Conservation (phyloP, 2,329 filamentous ascomycete genomes). For the Diplodia seriata region DNA sequence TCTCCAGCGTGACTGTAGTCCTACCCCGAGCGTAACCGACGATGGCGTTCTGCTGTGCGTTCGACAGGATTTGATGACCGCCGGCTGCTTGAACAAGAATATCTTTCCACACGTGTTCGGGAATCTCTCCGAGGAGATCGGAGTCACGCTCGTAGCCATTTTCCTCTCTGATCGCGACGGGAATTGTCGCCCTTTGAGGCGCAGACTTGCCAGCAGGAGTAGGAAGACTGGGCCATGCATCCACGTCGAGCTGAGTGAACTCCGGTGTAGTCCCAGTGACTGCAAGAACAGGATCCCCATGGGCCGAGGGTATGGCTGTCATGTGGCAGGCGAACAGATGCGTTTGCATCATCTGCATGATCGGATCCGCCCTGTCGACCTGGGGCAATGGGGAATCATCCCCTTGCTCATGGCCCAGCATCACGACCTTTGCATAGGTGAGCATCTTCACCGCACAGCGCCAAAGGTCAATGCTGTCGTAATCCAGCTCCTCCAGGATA, state of each 20-base stretch:
- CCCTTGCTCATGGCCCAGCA: slow-evolving; percentile 31
- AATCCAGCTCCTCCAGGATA: slow-evolving; percentile 44
- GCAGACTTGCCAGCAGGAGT: background rate
- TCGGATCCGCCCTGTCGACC: slow-evolving; percentile 26
- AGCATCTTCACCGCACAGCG: slow-evolving; percentile 44
- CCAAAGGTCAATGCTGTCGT: slow-evolving; percentile 49
- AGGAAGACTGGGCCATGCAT: background rate
- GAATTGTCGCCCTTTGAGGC: slow-evolving; percentile 2
- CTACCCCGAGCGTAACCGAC: slow-evolving; percentile 46
- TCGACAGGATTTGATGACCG: slow-evolving; percentile 41
- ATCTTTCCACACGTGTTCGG: slow-evolving; percentile 41
- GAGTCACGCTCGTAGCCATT: slow-evolving; percentile 35
- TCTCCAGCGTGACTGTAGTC: slow-evolving; percentile 32
- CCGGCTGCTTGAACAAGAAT: slow-evolving; percentile 41
- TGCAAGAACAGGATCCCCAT: background rate
- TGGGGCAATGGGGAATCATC: slow-evolving; percentile 16
- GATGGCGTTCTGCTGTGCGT: slow-evolving; percentile 42
- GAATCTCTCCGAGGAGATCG: slow-evolving; percentile 40
- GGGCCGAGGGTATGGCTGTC: background rate
- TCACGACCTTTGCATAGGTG: slow-evolving; percentile 41
- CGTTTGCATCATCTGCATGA: slow-evolving; percentile 26
- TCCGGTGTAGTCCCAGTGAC: background rate
- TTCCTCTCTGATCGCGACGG: slow-evolving; percentile 5
- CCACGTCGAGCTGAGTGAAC: background rate
- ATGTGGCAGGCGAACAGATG: slow-evolving; percentile 1